Base-by-base conservation (phyloP, 805 yeast genomes). In the Saturnispora mendoncae region DNA sequence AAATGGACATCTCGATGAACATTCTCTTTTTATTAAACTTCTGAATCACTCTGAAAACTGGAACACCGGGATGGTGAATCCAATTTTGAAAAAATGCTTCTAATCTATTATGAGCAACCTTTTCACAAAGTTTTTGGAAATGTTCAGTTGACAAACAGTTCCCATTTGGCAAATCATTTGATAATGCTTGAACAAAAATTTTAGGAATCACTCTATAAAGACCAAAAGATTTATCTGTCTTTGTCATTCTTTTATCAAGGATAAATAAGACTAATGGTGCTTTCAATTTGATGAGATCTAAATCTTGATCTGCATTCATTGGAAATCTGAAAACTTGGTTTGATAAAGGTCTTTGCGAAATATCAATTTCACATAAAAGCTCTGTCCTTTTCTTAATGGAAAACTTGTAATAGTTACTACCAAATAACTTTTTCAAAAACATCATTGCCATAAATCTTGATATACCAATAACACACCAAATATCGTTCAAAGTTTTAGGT, bases 171-270 rank as follows among this genome's bases (percentile, higher is more conserved):
- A 92, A 65, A 52, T 92, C 98, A 14, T 94, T 95, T 6, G 95
- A 84, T 95, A 92, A 86, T 0, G 94, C 94, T 58, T 92, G 97
- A 27, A 92, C 62, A 48, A 90, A 85, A 20, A 92, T 67, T 51
- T 90, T 92, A 0, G 97, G 96, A 20, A 92, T 72, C 0, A 86
- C 97, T 47, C 98, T 75, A 3, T 88, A 77, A 45, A 92, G 66
- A 2, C 98, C 98, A 58, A 92, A 83, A 0, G 95, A 83, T 47
- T 88, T 80, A 56, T 94, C 97, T 1, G 97, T 86, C 56, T 92
- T 92, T 1, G 95, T 88, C 95, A 92, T 86, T 47, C 98, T 69
- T 36, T 84, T 73, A 56, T 92, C 97, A 23, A 92, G 65, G 30
- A 90, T 87, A 52, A 76, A 82, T 36, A 92, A 57, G 1, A 92